Evolutionary conservation across 768 basidiomycete species (phyloP), one percentile per base, ranked within the genome.

Genomic region (Pilatotrama ljubarskyi): DNA sequence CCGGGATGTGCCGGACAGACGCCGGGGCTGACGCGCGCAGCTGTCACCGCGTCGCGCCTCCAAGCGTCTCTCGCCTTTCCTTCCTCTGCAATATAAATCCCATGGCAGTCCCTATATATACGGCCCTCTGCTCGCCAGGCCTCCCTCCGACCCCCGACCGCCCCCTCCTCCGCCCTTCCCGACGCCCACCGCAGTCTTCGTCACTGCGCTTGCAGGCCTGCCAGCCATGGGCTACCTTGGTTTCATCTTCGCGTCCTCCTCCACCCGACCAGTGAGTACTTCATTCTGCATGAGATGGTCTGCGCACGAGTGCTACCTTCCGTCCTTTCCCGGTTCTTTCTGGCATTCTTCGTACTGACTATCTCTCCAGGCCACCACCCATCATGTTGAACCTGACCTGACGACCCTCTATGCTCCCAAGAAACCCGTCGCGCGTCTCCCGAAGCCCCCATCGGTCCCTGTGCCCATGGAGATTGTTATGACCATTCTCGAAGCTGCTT

Each of bases 391-490:
- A 36, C 26, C 38, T n/a, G 72, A 75, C 66, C 66, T 82, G 54
- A 67, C 72, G 56, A 63, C 76, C 29, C 55, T 64, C 47, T 64
- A 67, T 37, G 60, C 66, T 36, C 63, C 63, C 68, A 64, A 56
- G 59, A 57, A 54, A 44, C 54, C 65, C 66, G 54, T 66, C 55
- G 36, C 43, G 10, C 59, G 44, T 38, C 47, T 69, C 26, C 62
- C 58, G 17, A 67, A 46, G 57, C 60, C 54, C 32, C 55, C 62
- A 37, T 57, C 62, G 40, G 49, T 58, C 53, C 64, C 51, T 61
- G 60, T 90, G 40, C 89, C 89, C 10, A 75, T 86, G 61, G 89
- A 90, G 72, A 68, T 91, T 47, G 78, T 85, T 41, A 73, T 87
- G 57, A 68, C 79, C 65, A 83, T 91, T 70, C 80, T 90, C 63